phyloP scores from a whole-genome alignment of 768 basidiomycete genomes.

The Boletus eberwhitei region DNA sequence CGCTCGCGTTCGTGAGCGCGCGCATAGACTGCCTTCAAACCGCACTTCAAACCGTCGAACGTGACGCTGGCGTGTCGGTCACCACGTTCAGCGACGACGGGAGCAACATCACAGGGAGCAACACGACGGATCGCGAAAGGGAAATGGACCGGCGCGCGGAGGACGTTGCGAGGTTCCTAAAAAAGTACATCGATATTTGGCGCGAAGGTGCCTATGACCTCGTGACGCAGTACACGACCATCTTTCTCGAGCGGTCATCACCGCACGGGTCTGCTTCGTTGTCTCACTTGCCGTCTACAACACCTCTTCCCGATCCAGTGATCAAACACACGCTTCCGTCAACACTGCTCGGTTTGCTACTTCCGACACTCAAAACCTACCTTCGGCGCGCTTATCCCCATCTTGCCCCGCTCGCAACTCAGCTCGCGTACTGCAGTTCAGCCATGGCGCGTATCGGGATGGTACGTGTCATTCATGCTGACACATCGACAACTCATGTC shows the following conservation, averaged over 20 bases:
- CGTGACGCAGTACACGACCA: conserved; percentile 83
- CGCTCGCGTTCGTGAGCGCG: conserved; percentile 78
- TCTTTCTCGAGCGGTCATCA: conserved; percentile 73
- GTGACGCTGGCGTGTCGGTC: conserved; percentile 38
- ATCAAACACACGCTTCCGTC: conserved; percentile 30
- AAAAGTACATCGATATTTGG: conserved; percentile 88
- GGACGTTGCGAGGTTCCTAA: conserved; percentile 73
- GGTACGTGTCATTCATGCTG: conserved; percentile 31
- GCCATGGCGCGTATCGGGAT: conserved; percentile 91
- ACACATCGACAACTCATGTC: neutral
- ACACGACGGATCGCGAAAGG: conserved; percentile 36
- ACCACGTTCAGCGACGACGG: conserved; percentile 7
- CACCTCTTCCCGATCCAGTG: conserved; percentile 25
- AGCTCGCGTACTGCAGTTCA: conserved; percentile 88
- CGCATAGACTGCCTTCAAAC: conserved; percentile 61
- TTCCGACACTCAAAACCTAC: conserved; percentile 59
- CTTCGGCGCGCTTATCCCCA: conserved; percentile 59
- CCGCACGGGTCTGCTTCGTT: conserved; percentile 23
- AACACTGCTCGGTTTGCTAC: conserved; percentile 46
- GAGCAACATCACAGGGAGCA: conserved; percentile 15
- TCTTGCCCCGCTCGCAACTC: conserved; percentile 85
- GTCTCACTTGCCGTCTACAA: conserved; percentile 17
- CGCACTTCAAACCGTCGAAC: conserved; percentile 51
- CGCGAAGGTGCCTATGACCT: conserved; percentile 91
- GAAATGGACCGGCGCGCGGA: conserved; percentile 59